Conservation (phyloP, 177 flowering plant genomes). For the Tripterygium wilfordii region DNA sequence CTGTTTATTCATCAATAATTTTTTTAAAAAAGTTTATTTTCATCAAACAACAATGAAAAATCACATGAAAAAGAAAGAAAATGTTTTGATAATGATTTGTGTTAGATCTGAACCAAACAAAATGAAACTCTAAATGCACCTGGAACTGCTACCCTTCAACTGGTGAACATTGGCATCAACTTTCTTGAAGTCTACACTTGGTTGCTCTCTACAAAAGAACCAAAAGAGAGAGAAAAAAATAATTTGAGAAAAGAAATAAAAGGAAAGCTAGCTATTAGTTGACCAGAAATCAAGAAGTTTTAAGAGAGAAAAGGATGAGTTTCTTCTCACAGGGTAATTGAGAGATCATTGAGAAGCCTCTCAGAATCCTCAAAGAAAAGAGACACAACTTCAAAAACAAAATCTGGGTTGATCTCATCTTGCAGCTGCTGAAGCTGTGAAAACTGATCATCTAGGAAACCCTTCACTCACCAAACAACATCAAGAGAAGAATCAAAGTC, state of each 20-base stretch:
- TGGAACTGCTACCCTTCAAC: constrained; percentile 45
- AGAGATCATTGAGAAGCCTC: constrained; percentile 69
- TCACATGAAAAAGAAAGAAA: too few relatives aligned
- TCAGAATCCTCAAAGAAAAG: constrained; percentile 91
- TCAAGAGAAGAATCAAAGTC: background rate
- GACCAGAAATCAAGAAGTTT: background rate
- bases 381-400: constrained; percentile 77
- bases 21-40: constrained; percentile 1
- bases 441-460: constrained; percentile 63
- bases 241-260: background rate
- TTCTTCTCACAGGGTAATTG: constrained; percentile 46
- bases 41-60: constrained; percentile 3
- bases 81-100: too few relatives aligned
- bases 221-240: constrained; percentile 5
- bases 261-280: too few relatives aligned
- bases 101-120: background rate
- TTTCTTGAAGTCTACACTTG: constrained; percentile 27
- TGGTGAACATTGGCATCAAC: constrained; percentile 44
- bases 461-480: constrained; percentile 30
- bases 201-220: constrained; percentile 23
- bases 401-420: constrained; percentile 91
- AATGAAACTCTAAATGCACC: constrained; percentile 14
- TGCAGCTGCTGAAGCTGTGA: constrained; percentile 78
- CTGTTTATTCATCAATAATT: too few relatives aligned
- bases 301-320: constrained; percentile 1